Evolutionary conservation across 805 yeast genomes (phyloP).

Genomic region (Metschnikowia orientalis): DNA sequence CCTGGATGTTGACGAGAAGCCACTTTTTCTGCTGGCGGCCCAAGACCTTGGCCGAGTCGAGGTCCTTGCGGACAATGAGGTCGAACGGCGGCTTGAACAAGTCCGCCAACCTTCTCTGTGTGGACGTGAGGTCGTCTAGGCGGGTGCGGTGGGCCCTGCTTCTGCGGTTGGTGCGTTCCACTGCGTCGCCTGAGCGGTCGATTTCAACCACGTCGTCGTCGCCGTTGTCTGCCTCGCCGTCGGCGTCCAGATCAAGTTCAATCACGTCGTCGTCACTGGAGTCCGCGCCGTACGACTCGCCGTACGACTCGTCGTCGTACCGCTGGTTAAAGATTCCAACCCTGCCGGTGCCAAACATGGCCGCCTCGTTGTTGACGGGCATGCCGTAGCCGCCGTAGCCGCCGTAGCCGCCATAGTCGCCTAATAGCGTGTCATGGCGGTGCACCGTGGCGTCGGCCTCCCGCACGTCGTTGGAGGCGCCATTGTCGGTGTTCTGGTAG

Average conservation of each 20-base stretch:
- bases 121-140: constrained; percentile 40
- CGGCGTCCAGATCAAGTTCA: constrained; percentile 31
- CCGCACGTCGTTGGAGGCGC: constrained; percentile 29
- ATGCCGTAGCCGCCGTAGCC: constrained; percentile 7
- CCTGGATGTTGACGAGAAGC: constrained; percentile 87
- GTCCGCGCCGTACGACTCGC: constrained; percentile 21
- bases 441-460: constrained; percentile 75
- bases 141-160: constrained; percentile 9
- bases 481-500: constrained; percentile 42
- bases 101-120: constrained; percentile 68
- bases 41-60: constrained; percentile 68
- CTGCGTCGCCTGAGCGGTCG: constrained; percentile 28
- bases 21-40: constrained; percentile 69
- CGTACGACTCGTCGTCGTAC: constrained; percentile 33
- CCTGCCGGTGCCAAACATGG: constrained; percentile 47
- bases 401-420: constrained; percentile 20
- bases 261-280: constrained; percentile 25
- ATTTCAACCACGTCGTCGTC: constrained; percentile 30
- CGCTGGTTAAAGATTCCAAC: constrained; percentile 59
- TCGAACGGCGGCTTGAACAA: constrained; percentile 94
- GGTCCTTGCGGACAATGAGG: constrained; percentile 58
- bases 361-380: constrained; percentile 25
- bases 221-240: constrained; percentile 36
- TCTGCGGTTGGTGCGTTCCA: constrained; percentile 9
- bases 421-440: constrained; percentile 72